Evolutionary conservation across 129 eudicot genomes (phyloP).

Genomic region (Pseudognaphalium luteoalbum): DNA sequence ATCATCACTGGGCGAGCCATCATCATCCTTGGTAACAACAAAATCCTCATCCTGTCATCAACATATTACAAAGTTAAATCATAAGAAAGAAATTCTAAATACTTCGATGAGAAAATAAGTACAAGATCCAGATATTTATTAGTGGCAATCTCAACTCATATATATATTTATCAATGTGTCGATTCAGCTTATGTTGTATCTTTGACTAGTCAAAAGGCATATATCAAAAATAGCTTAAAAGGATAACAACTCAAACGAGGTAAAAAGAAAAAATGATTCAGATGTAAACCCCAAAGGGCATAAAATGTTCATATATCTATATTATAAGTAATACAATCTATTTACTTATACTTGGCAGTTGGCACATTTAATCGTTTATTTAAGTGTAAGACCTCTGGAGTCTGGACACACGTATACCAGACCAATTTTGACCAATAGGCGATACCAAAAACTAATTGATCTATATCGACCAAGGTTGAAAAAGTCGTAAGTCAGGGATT

Average conservation of each 20-base stretch:
- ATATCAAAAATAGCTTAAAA: background rate
- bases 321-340: too few species aligned
- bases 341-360: too few species aligned
- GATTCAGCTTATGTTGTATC: background rate
- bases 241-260: background rate
- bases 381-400: too few species aligned
- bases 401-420: too few species aligned
- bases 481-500: too few species aligned
- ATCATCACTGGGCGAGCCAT: constrained; percentile 91
- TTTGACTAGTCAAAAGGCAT: background rate
- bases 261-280: background rate
- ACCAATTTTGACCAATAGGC: too few species aligned
- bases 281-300: background rate
- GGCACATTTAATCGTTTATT: too few species aligned
- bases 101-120: background rate
- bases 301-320: background rate
- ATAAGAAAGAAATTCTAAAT: background rate
- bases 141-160: background rate
- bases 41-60: constrained; percentile 82
- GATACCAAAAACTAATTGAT: too few species aligned
- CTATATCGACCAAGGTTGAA: background rate
- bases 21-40: constrained; percentile 77
- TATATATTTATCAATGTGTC: background rate
- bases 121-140: background rate
- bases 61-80: constrained; percentile 3